phyloP scores from a whole-genome alignment of 2,329 filamentous ascomycete species.

The Penicillium janthinellum region DNA sequence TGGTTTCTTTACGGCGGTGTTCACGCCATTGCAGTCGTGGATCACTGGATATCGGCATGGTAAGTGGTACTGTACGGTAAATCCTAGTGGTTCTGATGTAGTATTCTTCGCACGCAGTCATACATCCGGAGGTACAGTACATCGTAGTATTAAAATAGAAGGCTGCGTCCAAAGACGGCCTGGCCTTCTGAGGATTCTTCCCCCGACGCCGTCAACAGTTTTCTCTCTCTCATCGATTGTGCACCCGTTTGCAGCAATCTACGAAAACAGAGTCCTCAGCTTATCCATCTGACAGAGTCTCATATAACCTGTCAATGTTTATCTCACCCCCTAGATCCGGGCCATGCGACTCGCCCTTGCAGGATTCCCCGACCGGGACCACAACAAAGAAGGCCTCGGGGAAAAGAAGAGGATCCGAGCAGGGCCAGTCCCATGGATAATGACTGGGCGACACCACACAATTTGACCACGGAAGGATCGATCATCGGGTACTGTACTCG shows the following conservation, averaged over 20 bases:
- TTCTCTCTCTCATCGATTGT: not conserved
- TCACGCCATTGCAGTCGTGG: not conserved
- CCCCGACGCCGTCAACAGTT: not conserved
- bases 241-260: not conserved
- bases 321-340: not conserved
- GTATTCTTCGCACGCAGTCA: not conserved
- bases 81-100: not conserved
- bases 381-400: not conserved
- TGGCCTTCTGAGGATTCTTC: not conserved
- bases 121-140: not conserved
- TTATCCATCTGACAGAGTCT: not conserved
- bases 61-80: conserved; percentile 7
- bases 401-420: not conserved
- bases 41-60: not conserved
- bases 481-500: too few species aligned
- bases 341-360: conserved; percentile 4
- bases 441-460: too few species aligned
- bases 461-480: too few species aligned
- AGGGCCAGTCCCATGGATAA: not conserved
- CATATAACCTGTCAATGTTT: not conserved
- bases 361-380: not conserved
- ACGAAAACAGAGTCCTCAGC: not conserved
- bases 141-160: not conserved
- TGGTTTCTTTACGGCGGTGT: not conserved
- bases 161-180: not conserved